Base-by-base conservation (phyloP, 1,284 basidiomycete species). In the Chondrostereum purpureum region DNA sequence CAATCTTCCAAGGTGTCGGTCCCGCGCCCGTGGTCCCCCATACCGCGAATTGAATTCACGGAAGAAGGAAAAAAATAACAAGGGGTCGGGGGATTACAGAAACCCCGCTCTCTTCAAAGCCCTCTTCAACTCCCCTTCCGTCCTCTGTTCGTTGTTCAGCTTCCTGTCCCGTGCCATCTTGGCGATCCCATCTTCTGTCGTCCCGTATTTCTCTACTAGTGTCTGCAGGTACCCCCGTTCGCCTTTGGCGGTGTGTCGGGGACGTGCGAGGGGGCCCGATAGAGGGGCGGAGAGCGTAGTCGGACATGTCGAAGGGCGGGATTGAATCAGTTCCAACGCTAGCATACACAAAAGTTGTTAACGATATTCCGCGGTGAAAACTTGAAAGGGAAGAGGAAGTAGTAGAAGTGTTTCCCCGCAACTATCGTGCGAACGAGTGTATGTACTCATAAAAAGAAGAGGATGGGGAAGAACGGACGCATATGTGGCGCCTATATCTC, bases 101-200 rank as follows among this genome's bases (percentile, higher is more conserved):
- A 69, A 51, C 24, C 77, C 73, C 22, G 77, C 75, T 56, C 73
- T 79, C 49, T 57, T 62, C 47, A 87, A 66, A 31, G 78, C 80
- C 58, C 78, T 69, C 53, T 60, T 74, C 58, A 99, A 68, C 67
- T 94, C 83, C 13, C 92, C 94, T 27, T 72, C 75, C 3, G 93
- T 98, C 61, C 86, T 82, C 67, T 98, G 95, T 65, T 83, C 84
- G 17, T 78, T 66, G 60, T 99, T 98, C 50, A 87, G 63, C 62
- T 75, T 83, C 52, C 79, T 67, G 67, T 98, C 94, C 52, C 72
- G 73, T 8, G 83, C 80, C 92, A 96, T 96, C 33, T 66, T 70
- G 19, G 79, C 75, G 14, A 83, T 67, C 8, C 8, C 27, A 8
- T 8, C 8, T 65, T 98, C 21, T 13, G 13, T 86, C 31, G 73